Evolutionary conservation across 768 basidiomycete genomes (phyloP), one percentile per base, ranked within the genome.

Genomic region (Tulasnella sp.): DNA sequence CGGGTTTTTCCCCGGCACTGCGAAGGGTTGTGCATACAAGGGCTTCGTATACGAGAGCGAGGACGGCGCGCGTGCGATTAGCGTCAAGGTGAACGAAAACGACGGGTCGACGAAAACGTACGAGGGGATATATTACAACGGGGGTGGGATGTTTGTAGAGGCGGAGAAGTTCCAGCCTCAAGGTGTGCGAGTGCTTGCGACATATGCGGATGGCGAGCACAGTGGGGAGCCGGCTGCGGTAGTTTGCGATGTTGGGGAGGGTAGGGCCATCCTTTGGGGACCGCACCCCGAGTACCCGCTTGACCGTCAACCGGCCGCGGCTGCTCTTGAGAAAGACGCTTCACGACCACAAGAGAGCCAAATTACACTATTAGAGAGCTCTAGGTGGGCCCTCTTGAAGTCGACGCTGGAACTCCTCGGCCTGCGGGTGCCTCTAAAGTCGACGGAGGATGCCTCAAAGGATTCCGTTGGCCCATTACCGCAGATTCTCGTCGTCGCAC

Each of bases 231-330:
- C 69, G 23, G 73, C 74, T 1, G 71, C 68, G 4, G 71, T 76
- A 4, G 49, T 64, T 9, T 72, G 70, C 37, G 23, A 35, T 6
- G 66, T 79, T 14, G 76, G 74, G 4, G 61, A 63, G 25, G 83
- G 82, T n/a, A 71, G 66, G 34, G 74, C 76, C 1, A 67, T 77
- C 2, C 65, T 85, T 6, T 83, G 80, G 76, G 74, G 73, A 1
- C 70, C 76, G 0, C 80, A 76, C 59, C 69, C 81, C 17, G 86
- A 86, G 64, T 75, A 74, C 61, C 74, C 83, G 6, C 62, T 77
- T 4, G 65, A 65, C 6, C 65, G 69, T 56, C 73, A 72, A 39
- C 68, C 74, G 11, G 69, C 65, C 2, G 60, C 59, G 3, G 63
- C 67, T 14, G 64, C 68, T 29, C 42, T 63, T 32, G 35, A 12